phyloP scores from a whole-genome alignment of 306 rosid genomes.

The Cicer cuneatum region DNA sequence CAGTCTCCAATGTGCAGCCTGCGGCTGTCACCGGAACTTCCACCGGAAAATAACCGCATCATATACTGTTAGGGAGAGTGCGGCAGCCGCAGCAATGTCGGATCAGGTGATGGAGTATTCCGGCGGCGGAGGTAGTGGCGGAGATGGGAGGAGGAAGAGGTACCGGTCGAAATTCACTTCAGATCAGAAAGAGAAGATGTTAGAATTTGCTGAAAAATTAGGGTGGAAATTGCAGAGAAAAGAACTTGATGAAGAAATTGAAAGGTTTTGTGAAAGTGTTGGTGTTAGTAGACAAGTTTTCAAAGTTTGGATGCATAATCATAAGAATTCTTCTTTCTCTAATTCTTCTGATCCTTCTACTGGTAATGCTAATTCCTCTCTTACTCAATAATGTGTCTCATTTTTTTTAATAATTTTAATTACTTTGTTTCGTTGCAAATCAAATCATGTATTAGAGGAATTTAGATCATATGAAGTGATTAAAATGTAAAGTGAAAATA shows the following conservation, averaged over 20 bases:
- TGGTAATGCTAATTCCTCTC: conserved; percentile 33
- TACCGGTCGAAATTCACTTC: conserved; percentile 69
- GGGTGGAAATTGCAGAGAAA: conserved; percentile 86
- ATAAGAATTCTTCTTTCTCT: conserved; percentile 56
- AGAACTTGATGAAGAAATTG: conserved; percentile 77
- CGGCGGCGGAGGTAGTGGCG: conserved; percentile 35
- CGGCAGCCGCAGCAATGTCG: neutral
- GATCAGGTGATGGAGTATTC: conserved; percentile 53
- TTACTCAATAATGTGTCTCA: conserved; percentile 10
- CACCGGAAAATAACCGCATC: conserved; percentile 65
- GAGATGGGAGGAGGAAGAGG: conserved; percentile 63
- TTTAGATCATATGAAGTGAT: too few species aligned
- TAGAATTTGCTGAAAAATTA: conserved; percentile 80
- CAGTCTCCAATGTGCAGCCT: conserved; percentile 70
- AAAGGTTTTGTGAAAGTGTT: conserved; percentile 70
- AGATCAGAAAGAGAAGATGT: conserved; percentile 90
- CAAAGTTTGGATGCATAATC: conserved; percentile 95
- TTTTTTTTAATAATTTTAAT: neutral
- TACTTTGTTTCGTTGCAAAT: neutral
- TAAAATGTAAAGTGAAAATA: too few species aligned
- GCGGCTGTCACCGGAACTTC: conserved; percentile 90
- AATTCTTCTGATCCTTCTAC: conserved; percentile 23
- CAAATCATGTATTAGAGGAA: neutral
- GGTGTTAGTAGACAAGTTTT: conserved; percentile 77
- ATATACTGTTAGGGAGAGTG: neutral